phyloP scores from a whole-genome alignment of 441 rosid species.

The Flueggea neowawraea region DNA sequence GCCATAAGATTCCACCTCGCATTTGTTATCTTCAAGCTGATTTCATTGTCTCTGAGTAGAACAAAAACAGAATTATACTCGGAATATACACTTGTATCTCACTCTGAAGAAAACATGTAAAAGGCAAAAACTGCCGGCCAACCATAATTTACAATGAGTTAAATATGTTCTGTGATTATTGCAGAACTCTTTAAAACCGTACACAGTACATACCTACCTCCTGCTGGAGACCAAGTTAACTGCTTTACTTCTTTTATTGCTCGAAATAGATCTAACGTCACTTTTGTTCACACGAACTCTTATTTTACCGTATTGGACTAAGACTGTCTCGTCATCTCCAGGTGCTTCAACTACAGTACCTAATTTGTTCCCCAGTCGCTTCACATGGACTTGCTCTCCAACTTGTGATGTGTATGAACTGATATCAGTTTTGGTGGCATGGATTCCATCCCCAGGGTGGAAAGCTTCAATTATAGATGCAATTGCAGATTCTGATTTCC shows the following conservation, averaged over 20 bases:
- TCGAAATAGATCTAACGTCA: slow-evolving; percentile 42
- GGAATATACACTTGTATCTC: neutral
- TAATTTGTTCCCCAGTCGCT: slow-evolving; percentile 65
- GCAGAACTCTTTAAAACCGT: neutral
- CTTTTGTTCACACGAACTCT: slow-evolving; percentile 68
- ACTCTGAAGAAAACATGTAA: too few relatives aligned
- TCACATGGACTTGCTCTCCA: slow-evolving; percentile 79
- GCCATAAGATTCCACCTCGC: slow-evolving; percentile 32
- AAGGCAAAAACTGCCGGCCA: too few relatives aligned
- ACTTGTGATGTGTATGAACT: slow-evolving; percentile 39
- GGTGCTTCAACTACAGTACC: slow-evolving; percentile 75
- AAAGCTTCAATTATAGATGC: slow-evolving; percentile 61
- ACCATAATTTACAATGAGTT: too few relatives aligned
- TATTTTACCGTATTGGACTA: slow-evolving; percentile 86
- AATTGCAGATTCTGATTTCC: slow-evolving; percentile 60
- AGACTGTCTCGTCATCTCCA: slow-evolving; percentile 54
- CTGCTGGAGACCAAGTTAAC: slow-evolving; percentile 26
- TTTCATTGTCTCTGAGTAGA: slow-evolving; percentile 28
- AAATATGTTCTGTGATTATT: too few relatives aligned
- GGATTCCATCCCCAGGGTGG: slow-evolving; percentile 31
- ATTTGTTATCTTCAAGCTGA: slow-evolving; percentile 17
- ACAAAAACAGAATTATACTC: slow-evolving; percentile 10
- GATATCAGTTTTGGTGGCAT: slow-evolving; percentile 26
- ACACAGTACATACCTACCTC: slow-evolving; percentile 43
- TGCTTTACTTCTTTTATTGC: slow-evolving; percentile 23